Evolutionary conservation across 345 rosid genomes (phyloP).

Genomic region (Aethionema arabicum): DNA sequence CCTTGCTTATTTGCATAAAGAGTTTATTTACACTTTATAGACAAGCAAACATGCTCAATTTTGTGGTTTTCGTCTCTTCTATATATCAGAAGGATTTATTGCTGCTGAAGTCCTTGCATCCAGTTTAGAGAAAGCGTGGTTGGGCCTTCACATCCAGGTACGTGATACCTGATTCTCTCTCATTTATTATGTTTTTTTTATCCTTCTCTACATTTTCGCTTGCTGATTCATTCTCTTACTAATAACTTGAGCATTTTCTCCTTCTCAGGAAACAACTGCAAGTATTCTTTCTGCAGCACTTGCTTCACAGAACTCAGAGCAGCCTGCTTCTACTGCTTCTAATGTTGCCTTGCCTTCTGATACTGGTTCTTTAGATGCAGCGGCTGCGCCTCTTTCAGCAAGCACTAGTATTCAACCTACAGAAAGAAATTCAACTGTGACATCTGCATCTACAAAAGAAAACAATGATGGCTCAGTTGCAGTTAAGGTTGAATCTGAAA

Average conservation of each 20-base stretch:
- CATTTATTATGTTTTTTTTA: constrained; percentile 2
- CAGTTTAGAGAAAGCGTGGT: constrained; percentile 73
- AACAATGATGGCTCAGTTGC: constrained; percentile 25
- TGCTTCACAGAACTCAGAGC: constrained; percentile 55
- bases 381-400: constrained; percentile 37
- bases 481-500: constrained; percentile 40
- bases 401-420: constrained; percentile 36
- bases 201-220: background rate
- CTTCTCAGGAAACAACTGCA: constrained; percentile 76
- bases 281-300: constrained; percentile 71
- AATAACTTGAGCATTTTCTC: constrained; percentile 12
- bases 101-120: constrained; percentile 67
- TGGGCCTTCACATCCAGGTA: constrained; percentile 88
- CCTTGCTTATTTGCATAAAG: background rate
- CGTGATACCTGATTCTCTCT: constrained; percentile 15
- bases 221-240: background rate
- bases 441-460: constrained; percentile 41
- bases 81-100: constrained; percentile 64
- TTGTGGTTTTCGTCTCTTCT: constrained; percentile 14
- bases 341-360: constrained; percentile 36
- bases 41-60: background rate
- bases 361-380: constrained; percentile 49
- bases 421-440: constrained; percentile 32
- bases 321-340: constrained; percentile 45
- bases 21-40: constrained; percentile 9